Evolutionary conservation across 2,329 filamentous ascomycete genomes (phyloP).

Genomic region (Verruconis gallopava): DNA sequence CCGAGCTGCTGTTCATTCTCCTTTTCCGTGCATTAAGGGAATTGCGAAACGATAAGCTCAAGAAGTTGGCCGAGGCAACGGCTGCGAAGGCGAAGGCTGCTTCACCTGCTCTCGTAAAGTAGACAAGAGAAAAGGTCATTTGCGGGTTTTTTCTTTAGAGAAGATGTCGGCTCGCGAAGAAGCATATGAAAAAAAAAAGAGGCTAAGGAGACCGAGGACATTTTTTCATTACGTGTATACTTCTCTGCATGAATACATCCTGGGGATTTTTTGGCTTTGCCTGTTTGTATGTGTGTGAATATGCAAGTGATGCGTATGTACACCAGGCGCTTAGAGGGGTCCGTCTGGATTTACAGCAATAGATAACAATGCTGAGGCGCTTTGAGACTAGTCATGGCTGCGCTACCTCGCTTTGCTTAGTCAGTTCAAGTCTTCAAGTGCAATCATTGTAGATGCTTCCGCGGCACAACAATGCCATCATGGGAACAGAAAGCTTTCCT

Average conservation of each 20-base stretch:
- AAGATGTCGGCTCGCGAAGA: no score
- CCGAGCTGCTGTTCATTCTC: constrained; percentile 78
- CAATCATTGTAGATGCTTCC: no score
- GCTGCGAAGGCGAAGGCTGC: constrained; percentile 36
- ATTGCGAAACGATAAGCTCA: constrained; percentile 55
- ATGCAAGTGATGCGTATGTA: background rate
- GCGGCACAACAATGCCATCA: no score
- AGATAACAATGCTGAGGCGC: background rate
- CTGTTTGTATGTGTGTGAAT: background rate
- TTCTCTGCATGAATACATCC: background rate
- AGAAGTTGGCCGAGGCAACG: constrained; percentile 51
- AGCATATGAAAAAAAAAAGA: no score
- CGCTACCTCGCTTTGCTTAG: no score
- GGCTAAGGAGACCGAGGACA: no score
- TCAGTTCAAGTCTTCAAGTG: no score
- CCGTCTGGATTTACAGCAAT: no score
- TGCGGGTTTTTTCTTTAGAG: no score
- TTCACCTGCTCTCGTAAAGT: constrained; percentile 8
- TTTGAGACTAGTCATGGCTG: no score
- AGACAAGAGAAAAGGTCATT: no score
- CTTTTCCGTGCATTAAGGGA: constrained; percentile 71
- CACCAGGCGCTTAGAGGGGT: background rate
- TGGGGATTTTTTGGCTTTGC: background rate
- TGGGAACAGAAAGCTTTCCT: no score
- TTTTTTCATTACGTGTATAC: background rate